Evolutionary conservation across 331 rosid species (phyloP), one percentile per base, ranked within the genome.

Genomic region (Malus hybrid): DNA sequence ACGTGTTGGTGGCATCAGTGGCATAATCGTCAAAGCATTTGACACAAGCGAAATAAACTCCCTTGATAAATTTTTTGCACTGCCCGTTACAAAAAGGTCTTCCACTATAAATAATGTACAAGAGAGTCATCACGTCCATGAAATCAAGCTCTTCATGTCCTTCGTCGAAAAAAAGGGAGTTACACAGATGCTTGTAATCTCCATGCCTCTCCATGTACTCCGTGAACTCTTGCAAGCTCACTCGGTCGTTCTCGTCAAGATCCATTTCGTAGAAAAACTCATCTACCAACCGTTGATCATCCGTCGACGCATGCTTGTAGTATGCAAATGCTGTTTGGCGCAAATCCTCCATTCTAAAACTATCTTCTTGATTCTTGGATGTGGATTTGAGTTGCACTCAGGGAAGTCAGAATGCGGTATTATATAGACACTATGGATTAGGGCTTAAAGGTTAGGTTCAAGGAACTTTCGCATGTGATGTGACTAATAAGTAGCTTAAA

Each of bases 21-120:
- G 22, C 62, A 44, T 14, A 2, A 12, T 68, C 68, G 39, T 6
- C 39, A 42, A 57, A 76, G 69, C 75, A 76, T 30, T 67, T 10
- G 46, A 68, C 61, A 32, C 80, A 76, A 28, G 75, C 69, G 75
- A 76, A 76, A 10, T 56, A 76, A 42, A 13, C 15, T 18, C 75
- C 80, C 63, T 57, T 16, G 6, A 67, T 55, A n/a, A 76, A 60
- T 26, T 68, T 68, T 13, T 7, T 42, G 36, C 80, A 76, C 11
- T 24, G 7, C 6, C 75, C 75, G 3, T 65, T 65, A 30, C 80
- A 76, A 48, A 76, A 68, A 0, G 80, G 80, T 20, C 63, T 68
- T n/a, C 69, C 75, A 34, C 75, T 69, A 3, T 69, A 52, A 50
- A 69, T 12, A 22, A 77, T 58, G 80, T 77, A 77, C 30, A 68